Base-by-base conservation (phyloP, 495 filamentous ascomycete species). In the Neurospora tetraspora region DNA sequence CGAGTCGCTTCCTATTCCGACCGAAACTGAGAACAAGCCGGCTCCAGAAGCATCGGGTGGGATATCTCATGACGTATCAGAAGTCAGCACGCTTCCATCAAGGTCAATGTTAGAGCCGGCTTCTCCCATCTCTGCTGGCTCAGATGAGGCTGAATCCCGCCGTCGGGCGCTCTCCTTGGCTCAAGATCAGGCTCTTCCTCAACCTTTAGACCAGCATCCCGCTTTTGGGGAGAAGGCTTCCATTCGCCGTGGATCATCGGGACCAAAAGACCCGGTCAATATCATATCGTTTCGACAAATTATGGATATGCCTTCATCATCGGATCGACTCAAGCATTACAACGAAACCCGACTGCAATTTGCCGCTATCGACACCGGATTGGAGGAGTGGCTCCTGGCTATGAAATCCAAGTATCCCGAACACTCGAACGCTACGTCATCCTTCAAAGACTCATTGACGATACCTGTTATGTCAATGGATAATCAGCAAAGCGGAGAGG, bases 281-380 rank as follows among this genome's bases (percentile, higher is more conserved):
- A 79, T 88, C 11, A 76, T 87, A 31, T 81, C 87, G 7, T 94
- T 94, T 81, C 87, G 91, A 31, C 90, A 94, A 43, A 95, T 96
- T 68, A 82, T 93, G 69, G 87, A 87, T 5, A 82, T 93, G 40
- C 85, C 86, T 23, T 83, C 86, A 7, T 76, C 87, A 0, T 76
- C 85, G 34, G 91, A 94, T 45, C 89, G 93, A 31, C 90, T 94
- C 65, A 80, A 84, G 42, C 88, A 88, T 2, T 96, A 89, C 77
- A 86, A 93, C 74, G 87, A 88, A 40, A 91, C 91, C 0, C 86
- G 92, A 68, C 81, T 85, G 18, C 89, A 93, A 70, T 93, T 93
- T 74, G 90, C 91, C 2, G 80, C 84, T 11, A 86, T 91, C 71
- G 88, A 97, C 71, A 90, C 90, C 9, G 93, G 94, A 4, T 81